phyloP scores from a whole-genome alignment of 2,329 filamentous ascomycete genomes.

The Trichoderma atrobrunneum region DNA sequence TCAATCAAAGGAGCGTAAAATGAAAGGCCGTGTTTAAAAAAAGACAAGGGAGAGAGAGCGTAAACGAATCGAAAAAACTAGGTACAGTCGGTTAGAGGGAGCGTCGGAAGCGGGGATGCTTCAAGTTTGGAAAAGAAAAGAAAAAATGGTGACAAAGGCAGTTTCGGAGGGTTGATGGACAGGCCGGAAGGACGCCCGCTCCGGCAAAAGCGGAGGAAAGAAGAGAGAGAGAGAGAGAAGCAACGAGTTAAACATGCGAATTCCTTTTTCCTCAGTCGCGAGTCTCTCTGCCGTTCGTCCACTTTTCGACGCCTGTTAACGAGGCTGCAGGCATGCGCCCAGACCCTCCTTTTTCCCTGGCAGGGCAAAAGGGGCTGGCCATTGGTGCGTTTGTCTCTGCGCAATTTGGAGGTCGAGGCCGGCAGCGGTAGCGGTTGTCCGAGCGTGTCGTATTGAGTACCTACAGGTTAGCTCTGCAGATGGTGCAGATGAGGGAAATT shows the following conservation, averaged over 20 bases:
- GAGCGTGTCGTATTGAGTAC: background rate
- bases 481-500: background rate
- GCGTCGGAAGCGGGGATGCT: constrained; percentile 15
- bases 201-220: constrained; percentile 15
- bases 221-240: background rate
- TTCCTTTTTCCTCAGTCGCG: constrained; percentile 3
- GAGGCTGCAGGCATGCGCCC: constrained; percentile 14
- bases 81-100: background rate
- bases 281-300: constrained; percentile 11
- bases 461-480: background rate
- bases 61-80: constrained; percentile 10
- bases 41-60: constrained; percentile 2
- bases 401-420: background rate
- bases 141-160: background rate
- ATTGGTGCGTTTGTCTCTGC: constrained; percentile 15
- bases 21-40: background rate
- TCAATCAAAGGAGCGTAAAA: constrained; percentile 12
- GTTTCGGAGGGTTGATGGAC: background rate
- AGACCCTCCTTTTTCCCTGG: constrained; percentile 12
- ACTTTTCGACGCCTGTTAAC: constrained; percentile 8
- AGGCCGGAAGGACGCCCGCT: constrained; percentile 15
- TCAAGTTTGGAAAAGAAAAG: constrained; percentile 2
- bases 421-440: background rate
- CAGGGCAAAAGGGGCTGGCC: constrained; percentile 18
- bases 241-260: background rate